Percentiles rank a stretch among this genome's conserved stretches.
phyloP scores from a whole-genome alignment of 78 protist species.

The Dictyostelium purpureum region DNA sequence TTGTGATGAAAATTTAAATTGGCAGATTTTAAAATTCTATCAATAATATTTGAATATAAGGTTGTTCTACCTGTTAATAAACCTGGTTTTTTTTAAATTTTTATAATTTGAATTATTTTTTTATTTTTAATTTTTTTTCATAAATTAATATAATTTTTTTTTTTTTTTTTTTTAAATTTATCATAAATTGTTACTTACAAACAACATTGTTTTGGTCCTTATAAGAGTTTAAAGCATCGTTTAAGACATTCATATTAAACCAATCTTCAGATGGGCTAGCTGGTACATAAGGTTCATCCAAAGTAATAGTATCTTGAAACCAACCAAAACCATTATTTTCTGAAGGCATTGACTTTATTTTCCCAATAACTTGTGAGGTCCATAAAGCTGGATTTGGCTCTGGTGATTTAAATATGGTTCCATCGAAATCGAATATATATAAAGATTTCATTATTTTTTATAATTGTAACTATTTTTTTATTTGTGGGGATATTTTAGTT shows the following conservation, averaged over 20 bases:
- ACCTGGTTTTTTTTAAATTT: too few relatives aligned
- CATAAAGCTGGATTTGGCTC: constrained; percentile 69
- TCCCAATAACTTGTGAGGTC: constrained; percentile 16
- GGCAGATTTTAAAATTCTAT: constrained; percentile 17
- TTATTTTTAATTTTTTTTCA: neutral
- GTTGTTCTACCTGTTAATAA: constrained; percentile 62
- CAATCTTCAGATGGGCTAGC: constrained; percentile 7
- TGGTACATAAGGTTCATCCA: constrained; percentile 68
- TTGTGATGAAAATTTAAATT: constrained; percentile 27
- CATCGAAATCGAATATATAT: constrained; percentile 64
- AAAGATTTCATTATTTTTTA: neutral
- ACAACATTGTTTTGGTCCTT: neutral
- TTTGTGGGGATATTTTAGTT: neutral
- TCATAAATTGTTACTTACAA: too few relatives aligned
- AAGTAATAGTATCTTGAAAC: constrained; percentile 65
- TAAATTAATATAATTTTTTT: neutral
- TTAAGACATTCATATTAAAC: constrained; percentile 40
- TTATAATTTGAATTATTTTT: neutral
- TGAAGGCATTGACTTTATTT: constrained; percentile 28
- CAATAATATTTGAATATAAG: constrained; percentile 30
- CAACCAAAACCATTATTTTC: constrained; percentile 60
- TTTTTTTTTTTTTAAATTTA: neutral
- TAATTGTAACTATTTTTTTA: neutral
- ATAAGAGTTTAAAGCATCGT: neutral
- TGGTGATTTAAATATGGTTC: constrained; percentile 70